These are phyloP conservation scores for Kazachstania martiniae DNA, from an alignment of 805 yeast species.

Conservation along the genomic window DNA sequence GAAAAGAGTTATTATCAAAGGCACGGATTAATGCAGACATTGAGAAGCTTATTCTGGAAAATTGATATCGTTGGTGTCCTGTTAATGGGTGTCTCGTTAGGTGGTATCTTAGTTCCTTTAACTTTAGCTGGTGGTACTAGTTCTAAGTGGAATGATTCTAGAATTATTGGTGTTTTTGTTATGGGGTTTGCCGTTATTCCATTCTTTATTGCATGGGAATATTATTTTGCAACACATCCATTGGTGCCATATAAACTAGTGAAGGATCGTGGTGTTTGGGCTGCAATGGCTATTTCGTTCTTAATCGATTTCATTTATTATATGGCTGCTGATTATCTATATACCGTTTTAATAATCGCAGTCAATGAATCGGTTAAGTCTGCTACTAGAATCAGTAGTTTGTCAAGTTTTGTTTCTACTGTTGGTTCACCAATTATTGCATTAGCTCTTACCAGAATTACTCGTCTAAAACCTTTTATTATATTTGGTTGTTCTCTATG, in stretches of 20 bases:
- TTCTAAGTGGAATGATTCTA: slow-evolving; percentile 46
- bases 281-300: slow-evolving; percentile 51
- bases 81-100: slow-evolving; percentile 44
- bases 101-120: slow-evolving; percentile 59
- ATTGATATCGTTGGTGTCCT: slow-evolving; percentile 55
- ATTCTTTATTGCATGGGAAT: slow-evolving; percentile 50
- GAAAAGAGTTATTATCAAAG: slow-evolving; percentile 32
- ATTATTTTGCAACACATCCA: slow-evolving; percentile 46
- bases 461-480: slow-evolving; percentile 50
- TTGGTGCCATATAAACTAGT: slow-evolving; percentile 47
- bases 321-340: slow-evolving; percentile 61
- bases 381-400: slow-evolving; percentile 52
- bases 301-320: slow-evolving; percentile 52
- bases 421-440: slow-evolving; percentile 51
- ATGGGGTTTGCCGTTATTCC: slow-evolving; percentile 55
- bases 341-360: slow-evolving; percentile 55
- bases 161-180: slow-evolving; percentile 58
- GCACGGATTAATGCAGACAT: slow-evolving; percentile 27
- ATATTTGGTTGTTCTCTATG: slow-evolving; percentile 48
- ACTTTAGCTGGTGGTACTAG: slow-evolving; percentile 62
- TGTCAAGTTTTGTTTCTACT: slow-evolving; percentile 57
- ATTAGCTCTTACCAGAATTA: slow-evolving; percentile 35
- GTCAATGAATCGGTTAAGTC: slow-evolving; percentile 47
- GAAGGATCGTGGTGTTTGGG: slow-evolving; percentile 63
- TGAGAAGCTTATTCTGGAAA: slow-evolving; percentile 45